Evolutionary conservation across 176 grass and related monocot genomes (phyloP), one percentile per base, ranked within the genome.

Genomic region (Carex littledalei): DNA sequence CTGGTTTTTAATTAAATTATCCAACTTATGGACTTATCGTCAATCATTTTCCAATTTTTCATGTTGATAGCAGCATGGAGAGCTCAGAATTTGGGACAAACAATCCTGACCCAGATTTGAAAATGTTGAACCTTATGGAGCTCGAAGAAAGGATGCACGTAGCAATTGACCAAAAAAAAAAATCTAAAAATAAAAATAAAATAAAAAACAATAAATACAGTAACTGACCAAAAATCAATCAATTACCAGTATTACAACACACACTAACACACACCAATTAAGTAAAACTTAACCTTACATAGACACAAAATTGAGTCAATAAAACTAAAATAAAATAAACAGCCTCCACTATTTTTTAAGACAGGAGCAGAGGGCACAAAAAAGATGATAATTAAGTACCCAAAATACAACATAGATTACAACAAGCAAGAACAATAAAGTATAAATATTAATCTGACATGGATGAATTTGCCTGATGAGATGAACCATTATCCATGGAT

Each of bases 401-500:
- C 50, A 78, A 34, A 78, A 35, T 78, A 57, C 74, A 57, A 78
- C 52, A 34, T 18, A 78, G 78, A 52, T 50, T 84, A 57, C 52
- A 86, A 63, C 21, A 21, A 11, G 35, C 34, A 41, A 57, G 6
- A 37, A 54, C 16, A 53, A 26, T 4, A 61, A 22, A 69, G 5
- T 32, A 78, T 1, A 74, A 14, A 50, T 76, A 71, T 93, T 43
- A 78, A 80, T 63, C 86, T 86, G 8, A 80, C 57, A 56, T 55
- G 15, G 82, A 81, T 63, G 81, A 26, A 64, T 81, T 39, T 47
- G 16, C 45, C 16, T 85, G 74, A 65, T 64, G 32, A 63, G 52
- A 83, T 15, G 84, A 88, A 68, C 96, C 91, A 85, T 59, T 86
- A 84, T 99, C 88, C 96, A 95, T 99, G 50, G 89, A 89, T 5